These are phyloP conservation scores for Colletotrichum higginsianum DNA, from an alignment of 2,329 filamentous ascomycete species.

Conservation along the genomic window DNA sequence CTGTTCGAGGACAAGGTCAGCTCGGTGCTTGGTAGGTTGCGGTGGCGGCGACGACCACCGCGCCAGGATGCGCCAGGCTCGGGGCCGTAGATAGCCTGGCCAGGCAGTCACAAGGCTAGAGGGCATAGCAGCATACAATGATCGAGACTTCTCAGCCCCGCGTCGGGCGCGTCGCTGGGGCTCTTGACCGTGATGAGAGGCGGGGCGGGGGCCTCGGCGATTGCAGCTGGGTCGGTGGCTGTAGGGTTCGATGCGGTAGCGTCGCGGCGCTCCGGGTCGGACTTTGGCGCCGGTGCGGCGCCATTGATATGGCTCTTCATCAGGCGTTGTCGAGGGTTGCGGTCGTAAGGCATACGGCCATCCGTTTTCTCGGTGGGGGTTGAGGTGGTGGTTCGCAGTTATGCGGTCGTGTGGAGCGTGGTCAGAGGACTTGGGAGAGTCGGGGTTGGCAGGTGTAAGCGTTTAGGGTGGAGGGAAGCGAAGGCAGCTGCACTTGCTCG, in stretches of 20 bases:
- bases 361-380: constrained; percentile 26
- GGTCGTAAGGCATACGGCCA: constrained; percentile 40
- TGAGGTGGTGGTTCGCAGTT: constrained; percentile 9
- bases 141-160: constrained; percentile 84
- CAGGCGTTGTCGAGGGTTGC: constrained; percentile 36
- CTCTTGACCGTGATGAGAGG: constrained; percentile 33
- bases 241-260: constrained; percentile 16
- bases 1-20: constrained; percentile 59
- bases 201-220: constrained; percentile 29
- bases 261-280: constrained; percentile 38
- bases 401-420: constrained; percentile 15
- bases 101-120: constrained; percentile 15
- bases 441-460: constrained; percentile 24
- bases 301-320: constrained; percentile 55
- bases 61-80: constrained; percentile 25
- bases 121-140: constrained; percentile 72
- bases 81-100: background rate
- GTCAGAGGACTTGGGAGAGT: constrained; percentile 4
- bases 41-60: background rate
- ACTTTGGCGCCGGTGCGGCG: constrained; percentile 44
- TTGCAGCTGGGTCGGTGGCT: constrained; percentile 13
- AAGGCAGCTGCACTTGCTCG: constrained; percentile 28
- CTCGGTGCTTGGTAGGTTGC: constrained; percentile 21
- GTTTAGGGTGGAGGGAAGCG: constrained; percentile 26
- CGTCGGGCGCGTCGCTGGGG: constrained; percentile 63